Evolutionary conservation across 2,329 filamentous ascomycete species (phyloP).

Genomic region (Trichophyton simii): DNA sequence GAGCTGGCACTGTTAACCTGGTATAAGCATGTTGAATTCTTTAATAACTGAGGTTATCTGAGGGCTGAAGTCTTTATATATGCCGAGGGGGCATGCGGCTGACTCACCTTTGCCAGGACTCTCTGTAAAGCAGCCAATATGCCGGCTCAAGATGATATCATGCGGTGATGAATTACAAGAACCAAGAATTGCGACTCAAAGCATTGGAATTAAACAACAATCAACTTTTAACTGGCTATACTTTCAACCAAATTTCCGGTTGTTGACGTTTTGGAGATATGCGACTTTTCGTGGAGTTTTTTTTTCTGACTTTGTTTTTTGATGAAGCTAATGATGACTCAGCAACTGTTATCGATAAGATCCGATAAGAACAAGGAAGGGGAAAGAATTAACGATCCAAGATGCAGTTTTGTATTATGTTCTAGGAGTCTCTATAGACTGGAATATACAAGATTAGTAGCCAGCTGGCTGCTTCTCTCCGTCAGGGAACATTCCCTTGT

Average conservation of each 20-base stretch:
- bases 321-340: neutral
- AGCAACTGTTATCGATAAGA: neutral
- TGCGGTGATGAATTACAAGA: neutral
- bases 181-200: neutral
- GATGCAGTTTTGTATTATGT: no score
- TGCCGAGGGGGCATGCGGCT: neutral
- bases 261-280: neutral
- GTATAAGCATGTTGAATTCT: neutral
- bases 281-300: neutral
- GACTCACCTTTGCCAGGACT: slow-evolving; percentile 1
- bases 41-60: neutral
- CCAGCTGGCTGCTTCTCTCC: slow-evolving; percentile 27
- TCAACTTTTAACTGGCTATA: neutral
- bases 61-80: neutral
- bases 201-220: neutral
- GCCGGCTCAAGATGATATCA: neutral
- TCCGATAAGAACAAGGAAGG: no score
- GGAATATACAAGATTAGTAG: slow-evolving; percentile 18
- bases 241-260: neutral
- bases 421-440: no score
- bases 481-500: slow-evolving; percentile 40
- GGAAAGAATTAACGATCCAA: no score
- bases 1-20: neutral
- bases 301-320: neutral
- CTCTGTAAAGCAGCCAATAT: slow-evolving; percentile 4